Conservation (phyloP, 2,329 filamentous ascomycete genomes). For the Diaporthe velutina region DNA sequence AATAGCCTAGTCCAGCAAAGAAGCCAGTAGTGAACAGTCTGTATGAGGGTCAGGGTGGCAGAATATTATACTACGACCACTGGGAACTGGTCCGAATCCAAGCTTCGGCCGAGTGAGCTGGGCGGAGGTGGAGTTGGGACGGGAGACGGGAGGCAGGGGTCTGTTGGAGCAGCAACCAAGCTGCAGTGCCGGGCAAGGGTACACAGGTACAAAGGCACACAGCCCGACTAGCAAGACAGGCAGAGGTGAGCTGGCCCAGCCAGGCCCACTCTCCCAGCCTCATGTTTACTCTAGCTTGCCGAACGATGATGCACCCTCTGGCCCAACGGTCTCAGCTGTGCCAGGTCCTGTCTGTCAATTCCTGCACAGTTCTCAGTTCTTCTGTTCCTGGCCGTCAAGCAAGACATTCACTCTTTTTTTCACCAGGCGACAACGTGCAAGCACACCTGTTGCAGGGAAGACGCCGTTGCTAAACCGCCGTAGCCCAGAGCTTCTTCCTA, state of each 20-base stretch:
- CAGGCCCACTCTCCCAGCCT: constrained; percentile 29
- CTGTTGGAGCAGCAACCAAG: constrained; percentile 8
- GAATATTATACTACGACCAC: neutral
- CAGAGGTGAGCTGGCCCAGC: constrained; percentile 18
- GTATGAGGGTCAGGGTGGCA: too few species aligned
- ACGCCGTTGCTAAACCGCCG: constrained; percentile 23
- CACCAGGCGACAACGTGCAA: neutral
- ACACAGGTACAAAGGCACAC: neutral
- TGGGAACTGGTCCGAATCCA: neutral
- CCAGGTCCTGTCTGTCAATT: too few species aligned
- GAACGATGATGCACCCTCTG: constrained; percentile 7
- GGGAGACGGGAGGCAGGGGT: constrained; percentile 12
- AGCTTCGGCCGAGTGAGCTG: constrained; percentile 15
- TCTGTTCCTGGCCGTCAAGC: constrained; percentile 5
- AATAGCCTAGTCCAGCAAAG: too few species aligned
- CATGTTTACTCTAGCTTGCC: constrained; percentile 28
- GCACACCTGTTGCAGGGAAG: constrained; percentile 15
- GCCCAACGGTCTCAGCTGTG: neutral
- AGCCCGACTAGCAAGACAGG: neutral
- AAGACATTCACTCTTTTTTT: neutral
- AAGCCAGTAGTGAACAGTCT: neutral
- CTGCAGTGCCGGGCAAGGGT: constrained; percentile 20
- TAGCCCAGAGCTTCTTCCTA: constrained; percentile 25
- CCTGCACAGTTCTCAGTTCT: constrained; percentile 23
- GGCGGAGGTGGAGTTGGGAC: neutral